A percentile compares a stretch with the other conserved stretches of the same genome.
phyloP scores from a whole-genome alignment of 805 yeast genomes.

The Candida dajiaensis region DNA sequence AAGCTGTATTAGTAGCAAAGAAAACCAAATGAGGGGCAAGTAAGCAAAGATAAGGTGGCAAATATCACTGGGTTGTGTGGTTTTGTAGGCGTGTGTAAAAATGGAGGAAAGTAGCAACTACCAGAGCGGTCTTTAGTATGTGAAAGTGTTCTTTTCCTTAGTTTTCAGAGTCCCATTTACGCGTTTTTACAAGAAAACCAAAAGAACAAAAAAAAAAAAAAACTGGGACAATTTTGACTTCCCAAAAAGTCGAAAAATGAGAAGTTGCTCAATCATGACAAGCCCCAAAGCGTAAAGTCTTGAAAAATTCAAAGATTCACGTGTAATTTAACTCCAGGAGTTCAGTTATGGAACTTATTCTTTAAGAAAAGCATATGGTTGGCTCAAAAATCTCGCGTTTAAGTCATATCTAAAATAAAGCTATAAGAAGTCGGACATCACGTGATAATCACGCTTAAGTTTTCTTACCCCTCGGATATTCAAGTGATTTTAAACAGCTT shows the following conservation, averaged over 20 bases:
- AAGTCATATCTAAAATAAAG: background rate
- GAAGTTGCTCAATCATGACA: background rate
- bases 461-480: background rate
- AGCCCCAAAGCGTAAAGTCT: background rate
- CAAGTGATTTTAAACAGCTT: too few relatives aligned
- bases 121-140: background rate
- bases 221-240: background rate
- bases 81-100: background rate
- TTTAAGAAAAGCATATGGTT: background rate
- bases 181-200: too few relatives aligned
- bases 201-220: too few relatives aligned
- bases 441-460: background rate
- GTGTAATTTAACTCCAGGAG: background rate
- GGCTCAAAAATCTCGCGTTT: background rate
- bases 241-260: background rate
- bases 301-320: background rate
- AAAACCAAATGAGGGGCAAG: background rate
- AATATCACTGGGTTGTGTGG: background rate
- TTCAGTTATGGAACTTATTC: background rate
- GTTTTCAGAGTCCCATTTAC: background rate
- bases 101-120: background rate
- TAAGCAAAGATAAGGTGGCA: background rate
- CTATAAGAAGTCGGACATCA: background rate
- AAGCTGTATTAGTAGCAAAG: background rate
- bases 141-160: background rate